Base-by-base conservation (phyloP, 208 protist genomes). In the Porcisia hertigi region DNA sequence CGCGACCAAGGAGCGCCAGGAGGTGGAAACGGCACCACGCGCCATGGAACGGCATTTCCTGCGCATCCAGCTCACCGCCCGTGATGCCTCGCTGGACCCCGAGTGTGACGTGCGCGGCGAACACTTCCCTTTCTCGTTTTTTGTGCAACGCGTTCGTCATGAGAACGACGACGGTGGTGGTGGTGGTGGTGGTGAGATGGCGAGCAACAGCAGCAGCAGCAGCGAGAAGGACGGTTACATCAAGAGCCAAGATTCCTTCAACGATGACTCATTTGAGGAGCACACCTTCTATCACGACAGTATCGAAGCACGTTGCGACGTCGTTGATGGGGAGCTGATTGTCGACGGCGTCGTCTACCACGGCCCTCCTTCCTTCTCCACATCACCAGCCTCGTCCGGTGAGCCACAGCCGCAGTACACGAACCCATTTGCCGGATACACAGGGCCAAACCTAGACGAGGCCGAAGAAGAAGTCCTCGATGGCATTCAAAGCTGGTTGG, bases 41-140 rank as follows among this genome's bases (percentile, higher is more conserved):
- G 47, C 58, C 9, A 47, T 82, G 65, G 92, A 96, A 79, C 79
- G 85, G 57, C 92, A 96, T 78, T 90, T 86, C 39, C 54, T 96
- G 43, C 90, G 92, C 16, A 76, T 93, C 30, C 92, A 96, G 80
- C 86, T 96, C 16, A 93, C 90, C 4, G 82, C 86, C 4, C 86
- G 92, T 41, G 92, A 96, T 71, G 84, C 92, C 75, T 94, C 92
- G 16, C 80, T 96, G 3, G 92, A 96, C 67, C 92, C 92, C 7
- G 90, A 96, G 87, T 94, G 90, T 65, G 90, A 97, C 76, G 81
- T 95, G 5, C 89, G 91, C 2, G 91, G 89, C 0, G 91, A 97
- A 66, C 93, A 97, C 82, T 94, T 93, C 66, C 93, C 93, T 12
- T 97, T 97, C 69, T 94, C 90, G 25, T 86, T 97, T 49, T 94